Evolutionary conservation across 108 stramenopile species (phyloP), one percentile per base, ranked within the genome.

Genomic region (Nitzschia sp.): DNA sequence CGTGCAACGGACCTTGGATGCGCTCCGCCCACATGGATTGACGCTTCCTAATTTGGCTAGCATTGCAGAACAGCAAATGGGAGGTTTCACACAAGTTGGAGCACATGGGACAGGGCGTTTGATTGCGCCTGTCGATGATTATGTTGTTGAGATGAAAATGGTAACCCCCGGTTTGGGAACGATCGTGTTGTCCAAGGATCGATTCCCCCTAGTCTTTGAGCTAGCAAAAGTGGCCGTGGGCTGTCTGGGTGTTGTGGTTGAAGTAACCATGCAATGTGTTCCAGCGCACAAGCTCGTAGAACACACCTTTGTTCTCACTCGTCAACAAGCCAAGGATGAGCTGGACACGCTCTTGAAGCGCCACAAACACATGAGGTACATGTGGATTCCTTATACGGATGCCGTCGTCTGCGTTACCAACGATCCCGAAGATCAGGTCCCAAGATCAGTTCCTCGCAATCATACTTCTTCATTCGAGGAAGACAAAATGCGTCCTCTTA

Each of bases 311-410:
- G 91, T 95, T 11, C 53, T 96, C 70, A 90, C 91, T 9, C 75
- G 95, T 5, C 46, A 73, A 21, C 86, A 97, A 73, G 94, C 87
- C 6, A 78, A 75, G 61, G 67, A 83, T 19, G 89, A 92, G 44
- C 53, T 82, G 53, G 59, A 76, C 41, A 76, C 76, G 1, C 65
- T 92, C 50, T 62, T 85, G 57, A 78, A 87, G 50, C 53, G 83
- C 15, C 89, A 97, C 70, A 90, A 93, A 67, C 98, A 99, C 75
- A 81, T 97, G 55, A 73, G 98, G 42, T 98, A 96, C 88, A 99
- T 99, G 98, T 99, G 98, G 98, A 93, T 99, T 57, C 98, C 98
- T 7, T 93, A 96, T 70, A 90, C 91, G 20, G 97, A 98, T 63
- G 75, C 86, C 8, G 97, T 98, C 0, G 96, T 98, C 8, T 95